Conservation (phyloP, 2,329 filamentous ascomycete species). For the Daldinia eschscholtzii region DNA sequence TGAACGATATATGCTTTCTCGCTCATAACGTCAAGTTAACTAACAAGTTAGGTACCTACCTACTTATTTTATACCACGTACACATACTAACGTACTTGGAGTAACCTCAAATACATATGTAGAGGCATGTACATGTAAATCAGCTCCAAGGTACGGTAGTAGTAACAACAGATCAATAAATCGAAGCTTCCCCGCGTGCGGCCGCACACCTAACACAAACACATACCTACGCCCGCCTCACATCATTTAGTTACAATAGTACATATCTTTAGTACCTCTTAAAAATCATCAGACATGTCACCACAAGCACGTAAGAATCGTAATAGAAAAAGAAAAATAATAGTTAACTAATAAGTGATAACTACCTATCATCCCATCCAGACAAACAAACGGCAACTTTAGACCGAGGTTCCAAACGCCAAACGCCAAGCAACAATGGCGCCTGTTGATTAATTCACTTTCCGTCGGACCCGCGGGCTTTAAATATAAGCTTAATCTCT, state of each 20-base stretch:
- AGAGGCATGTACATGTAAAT: no score
- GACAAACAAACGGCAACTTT: background rate
- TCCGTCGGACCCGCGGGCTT: background rate
- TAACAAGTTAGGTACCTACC: no score
- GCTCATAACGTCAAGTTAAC: no score
- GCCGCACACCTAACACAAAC: constrained; percentile 1
- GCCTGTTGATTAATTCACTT: background rate
- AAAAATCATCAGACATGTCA: background rate
- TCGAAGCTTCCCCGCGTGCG: background rate
- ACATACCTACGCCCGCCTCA: no score
- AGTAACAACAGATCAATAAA: constrained; percentile 8
- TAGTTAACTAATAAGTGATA: background rate
- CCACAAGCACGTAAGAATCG: constrained; percentile 7
- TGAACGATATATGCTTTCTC: background rate
- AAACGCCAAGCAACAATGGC: background rate
- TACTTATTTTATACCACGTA: background rate
- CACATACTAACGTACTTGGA: background rate
- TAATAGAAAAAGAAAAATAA: background rate
- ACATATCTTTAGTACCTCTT: background rate
- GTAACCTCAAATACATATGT: background rate
- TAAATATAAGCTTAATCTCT: constrained; percentile 19
- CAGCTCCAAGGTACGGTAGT: background rate
- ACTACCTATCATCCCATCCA: background rate
- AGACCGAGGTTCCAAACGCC: constrained; percentile 4
- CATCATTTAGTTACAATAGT: background rate